Evolutionary conservation across 208 protist species (phyloP).

Genomic region (Acanthamoeba healyi): DNA sequence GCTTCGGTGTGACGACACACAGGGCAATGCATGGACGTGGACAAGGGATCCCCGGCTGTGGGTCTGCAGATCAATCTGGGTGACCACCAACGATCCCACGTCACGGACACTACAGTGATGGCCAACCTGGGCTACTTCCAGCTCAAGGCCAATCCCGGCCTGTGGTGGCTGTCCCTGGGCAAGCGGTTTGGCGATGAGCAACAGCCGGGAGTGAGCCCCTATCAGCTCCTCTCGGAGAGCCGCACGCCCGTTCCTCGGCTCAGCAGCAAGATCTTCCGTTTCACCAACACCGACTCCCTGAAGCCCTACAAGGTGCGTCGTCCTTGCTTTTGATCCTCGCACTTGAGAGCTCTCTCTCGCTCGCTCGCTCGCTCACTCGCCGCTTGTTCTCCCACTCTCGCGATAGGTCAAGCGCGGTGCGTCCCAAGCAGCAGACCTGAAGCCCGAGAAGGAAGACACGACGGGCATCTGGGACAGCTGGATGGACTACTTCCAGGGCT

Average conservation of each 20-base stretch:
- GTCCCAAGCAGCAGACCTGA: neutral
- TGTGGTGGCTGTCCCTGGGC: slow-evolving; percentile 92
- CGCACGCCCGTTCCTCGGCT: neutral
- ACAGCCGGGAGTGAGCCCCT: neutral
- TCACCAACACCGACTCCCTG: neutral
- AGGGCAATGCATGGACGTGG: slow-evolving; percentile 79
- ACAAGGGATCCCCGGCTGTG: slow-evolving; percentile 77
- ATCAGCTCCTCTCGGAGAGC: neutral
- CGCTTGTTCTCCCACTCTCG: too few species aligned
- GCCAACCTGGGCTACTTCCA: slow-evolving; percentile 98
- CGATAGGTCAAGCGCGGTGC: neutral
- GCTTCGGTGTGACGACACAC: neutral
- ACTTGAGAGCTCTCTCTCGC: too few species aligned
- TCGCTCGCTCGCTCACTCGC: too few species aligned
- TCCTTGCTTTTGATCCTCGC: too few species aligned
- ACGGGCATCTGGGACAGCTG: neutral
- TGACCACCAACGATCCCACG: neutral
- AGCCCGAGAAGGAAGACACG: neutral
- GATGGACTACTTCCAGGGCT: neutral
- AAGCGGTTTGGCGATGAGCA: slow-evolving; percentile 9
- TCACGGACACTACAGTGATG: slow-evolving; percentile 97
- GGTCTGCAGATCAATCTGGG: slow-evolving; percentile 93
- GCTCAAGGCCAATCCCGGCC: slow-evolving; percentile 94
- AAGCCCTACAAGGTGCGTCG: neutral
- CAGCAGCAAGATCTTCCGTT: neutral